Percentiles rank a stretch among this genome's conserved stretches.
Evolutionary conservation across 2,329 filamentous ascomycete genomes (phyloP).

Genomic region (Zelopaecilomyces penicillatus): DNA sequence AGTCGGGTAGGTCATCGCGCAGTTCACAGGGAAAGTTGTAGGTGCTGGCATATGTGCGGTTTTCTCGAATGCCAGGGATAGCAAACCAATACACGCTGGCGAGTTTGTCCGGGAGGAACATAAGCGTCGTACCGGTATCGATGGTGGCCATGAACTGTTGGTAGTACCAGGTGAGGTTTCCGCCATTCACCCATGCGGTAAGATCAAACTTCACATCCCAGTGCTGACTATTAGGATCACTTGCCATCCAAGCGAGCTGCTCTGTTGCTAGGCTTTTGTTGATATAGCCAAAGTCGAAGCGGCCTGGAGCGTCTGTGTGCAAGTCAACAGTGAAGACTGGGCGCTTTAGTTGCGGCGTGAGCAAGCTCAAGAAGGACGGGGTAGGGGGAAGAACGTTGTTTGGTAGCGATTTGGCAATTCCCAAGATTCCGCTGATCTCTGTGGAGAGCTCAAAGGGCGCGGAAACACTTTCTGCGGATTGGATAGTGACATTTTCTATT

Average conservation of each 20-base stretch:
- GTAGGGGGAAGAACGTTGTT: conserved; percentile 35
- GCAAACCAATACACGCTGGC: conserved; percentile 54
- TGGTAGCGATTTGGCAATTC: conserved; percentile 38
- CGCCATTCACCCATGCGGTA: conserved; percentile 25
- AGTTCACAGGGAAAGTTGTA: conserved; percentile 51
- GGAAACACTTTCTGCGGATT: conserved; percentile 38
- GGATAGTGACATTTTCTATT: conserved; percentile 37
- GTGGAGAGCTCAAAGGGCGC: conserved; percentile 33
- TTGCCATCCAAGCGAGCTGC: conserved; percentile 35
- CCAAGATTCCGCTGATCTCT: conserved; percentile 42
- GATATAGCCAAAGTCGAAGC: conserved; percentile 44
- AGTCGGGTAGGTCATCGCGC: conserved; percentile 45
- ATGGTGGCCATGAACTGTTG: conserved; percentile 46
- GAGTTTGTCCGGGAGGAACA: conserved; percentile 51
- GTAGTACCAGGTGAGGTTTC: conserved; percentile 44
- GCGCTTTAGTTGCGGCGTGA: conserved; percentile 30
- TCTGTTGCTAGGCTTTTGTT: conserved; percentile 30
- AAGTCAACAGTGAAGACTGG: conserved; percentile 44
- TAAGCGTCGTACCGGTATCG: conserved; percentile 61
- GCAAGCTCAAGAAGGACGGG: conserved; percentile 36
- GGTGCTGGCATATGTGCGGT: conserved; percentile 32
- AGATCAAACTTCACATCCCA: conserved; percentile 43
- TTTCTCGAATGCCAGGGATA: conserved; percentile 45
- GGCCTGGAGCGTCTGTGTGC: conserved; percentile 36
- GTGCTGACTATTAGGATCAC: conserved; percentile 22